Evolutionary conservation across 768 basidiomycete genomes (phyloP), one percentile per base, ranked within the genome.

Genomic region (Boletus eberwhitei): DNA sequence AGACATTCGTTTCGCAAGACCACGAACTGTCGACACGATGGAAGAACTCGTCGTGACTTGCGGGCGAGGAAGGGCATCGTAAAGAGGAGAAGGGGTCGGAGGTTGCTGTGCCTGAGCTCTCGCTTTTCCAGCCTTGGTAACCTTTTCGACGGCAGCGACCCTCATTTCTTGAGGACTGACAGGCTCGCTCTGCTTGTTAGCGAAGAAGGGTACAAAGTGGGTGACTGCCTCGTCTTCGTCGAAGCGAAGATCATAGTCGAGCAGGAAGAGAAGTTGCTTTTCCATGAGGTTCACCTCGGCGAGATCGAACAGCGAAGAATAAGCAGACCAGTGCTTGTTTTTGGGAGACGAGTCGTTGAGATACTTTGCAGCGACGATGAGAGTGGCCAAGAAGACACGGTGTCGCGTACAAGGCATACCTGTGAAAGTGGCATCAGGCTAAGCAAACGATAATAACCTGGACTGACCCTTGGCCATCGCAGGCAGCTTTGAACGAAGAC

Each of bases 281-380:
- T 99, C 96, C 96, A 98, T 98, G 57, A 95, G 79, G 72, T 95
- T 97, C 71, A 98, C 85, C 75, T 92, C 90, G 12, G 76, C 71
- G 48, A 84, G 74, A 67, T 89, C 85, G 75, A 92, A 95, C 59
- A 90, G 74, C 40, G 77, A 75, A 17, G 86, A 87, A 69, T 93
- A 91, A 45, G 74, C 74, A 52, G 87, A 82, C 96, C 96, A 99
- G 76, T 97, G 90, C 69, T 81, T 80, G 76, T 98, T 99, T 80
- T 94, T 96, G 4, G 92, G 92, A 42, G 88, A 88, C n/a, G 89
- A 88, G 72, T 95, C 93, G 72, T 99, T 97, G 67, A 98, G 84
- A 72, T 98, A 98, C 75, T 99, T 99, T 58, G 93, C 88, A 22
- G 96, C 86, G 39, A 93, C 89, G 72, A 99, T 98, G 63, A 99